Evolutionary conservation across 768 basidiomycete species (phyloP).

Genomic region (Kwoniella shandongensis): DNA sequence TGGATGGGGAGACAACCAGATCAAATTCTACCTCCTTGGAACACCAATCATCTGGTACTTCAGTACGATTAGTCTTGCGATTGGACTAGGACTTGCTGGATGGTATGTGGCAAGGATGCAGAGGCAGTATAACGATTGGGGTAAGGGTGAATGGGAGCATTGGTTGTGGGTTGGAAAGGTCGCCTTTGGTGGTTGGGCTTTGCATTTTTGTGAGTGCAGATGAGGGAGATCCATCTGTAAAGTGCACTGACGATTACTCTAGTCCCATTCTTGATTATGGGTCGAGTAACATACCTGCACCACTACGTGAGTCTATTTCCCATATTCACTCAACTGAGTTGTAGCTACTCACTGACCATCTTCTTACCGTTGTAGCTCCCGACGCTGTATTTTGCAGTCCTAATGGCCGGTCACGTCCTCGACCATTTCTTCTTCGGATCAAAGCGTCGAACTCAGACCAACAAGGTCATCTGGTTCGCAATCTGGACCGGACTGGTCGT

Average conservation of each 20-base stretch:
- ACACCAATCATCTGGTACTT: constrained; percentile 94
- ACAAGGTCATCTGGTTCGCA: constrained; percentile 73
- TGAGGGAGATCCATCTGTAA: neutral
- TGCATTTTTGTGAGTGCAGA: constrained; percentile 74
- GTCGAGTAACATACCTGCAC: constrained; percentile 86
- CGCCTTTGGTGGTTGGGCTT: constrained; percentile 83
- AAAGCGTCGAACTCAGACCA: constrained; percentile 53
- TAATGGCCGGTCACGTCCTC: constrained; percentile 84
- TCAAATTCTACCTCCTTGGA: constrained; percentile 91
- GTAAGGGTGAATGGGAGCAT: constrained; percentile 87
- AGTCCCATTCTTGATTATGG: constrained; percentile 99
- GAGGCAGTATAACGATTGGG: constrained; percentile 88
- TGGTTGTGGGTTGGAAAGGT: constrained; percentile 90
- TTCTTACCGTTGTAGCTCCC: no score
- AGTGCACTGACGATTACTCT: neutral
- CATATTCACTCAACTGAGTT: no score
- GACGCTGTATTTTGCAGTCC: constrained; percentile 91
- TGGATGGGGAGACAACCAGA: constrained; percentile 82
- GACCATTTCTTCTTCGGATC: constrained; percentile 92
- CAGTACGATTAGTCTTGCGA: constrained; percentile 63
- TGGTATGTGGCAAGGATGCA: constrained; percentile 79
- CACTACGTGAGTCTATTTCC: constrained; percentile 72
- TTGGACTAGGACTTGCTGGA: constrained; percentile 54
- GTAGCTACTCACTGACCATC: no score
- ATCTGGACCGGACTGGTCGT: constrained; percentile 64